These are phyloP conservation scores for Fraxinus ornus DNA, from an alignment of 305 asterid genomes.

Conservation along the genomic window DNA sequence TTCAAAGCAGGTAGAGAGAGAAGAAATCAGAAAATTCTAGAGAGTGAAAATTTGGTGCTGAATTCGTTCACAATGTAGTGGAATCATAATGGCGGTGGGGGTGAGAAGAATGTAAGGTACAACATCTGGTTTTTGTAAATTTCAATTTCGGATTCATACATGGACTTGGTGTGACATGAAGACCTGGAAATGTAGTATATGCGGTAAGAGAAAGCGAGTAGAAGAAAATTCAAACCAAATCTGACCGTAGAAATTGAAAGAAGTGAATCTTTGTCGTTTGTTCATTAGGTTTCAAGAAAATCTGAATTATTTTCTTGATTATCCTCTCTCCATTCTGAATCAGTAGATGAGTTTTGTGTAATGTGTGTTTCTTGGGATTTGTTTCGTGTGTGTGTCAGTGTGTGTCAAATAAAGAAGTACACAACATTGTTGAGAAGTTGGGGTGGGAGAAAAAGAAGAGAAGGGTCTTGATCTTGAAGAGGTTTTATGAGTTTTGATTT, in stretches of 20 bases:
- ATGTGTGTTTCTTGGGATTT: constrained; percentile 26
- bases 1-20: constrained; percentile 13
- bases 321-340: neutral
- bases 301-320: neutral
- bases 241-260: constrained; percentile 19
- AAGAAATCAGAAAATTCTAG: neutral
- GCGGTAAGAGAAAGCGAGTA: constrained; percentile 12
- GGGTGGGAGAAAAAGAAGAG: neutral
- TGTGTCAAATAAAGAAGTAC: constrained; percentile 1
- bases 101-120: constrained; percentile 30
- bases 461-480: neutral
- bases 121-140: neutral
- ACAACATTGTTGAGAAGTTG: constrained; percentile 20
- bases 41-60: constrained; percentile 12
- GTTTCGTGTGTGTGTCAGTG: constrained; percentile 21
- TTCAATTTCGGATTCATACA: neutral
- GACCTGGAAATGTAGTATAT: constrained; percentile 8
- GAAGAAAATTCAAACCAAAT: neutral
- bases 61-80: constrained; percentile 8
- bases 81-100: constrained; percentile 29
- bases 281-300: constrained; percentile 15
- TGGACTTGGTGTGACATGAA: constrained; percentile 17
- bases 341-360: constrained; percentile 9
- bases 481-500: constrained; percentile 10
- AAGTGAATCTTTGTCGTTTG: constrained; percentile 29